A percentile compares a stretch with the other conserved stretches of the same genome.
phyloP scores from a whole-genome alignment of 495 filamentous ascomycete genomes.

The Chaetomium tenue region DNA sequence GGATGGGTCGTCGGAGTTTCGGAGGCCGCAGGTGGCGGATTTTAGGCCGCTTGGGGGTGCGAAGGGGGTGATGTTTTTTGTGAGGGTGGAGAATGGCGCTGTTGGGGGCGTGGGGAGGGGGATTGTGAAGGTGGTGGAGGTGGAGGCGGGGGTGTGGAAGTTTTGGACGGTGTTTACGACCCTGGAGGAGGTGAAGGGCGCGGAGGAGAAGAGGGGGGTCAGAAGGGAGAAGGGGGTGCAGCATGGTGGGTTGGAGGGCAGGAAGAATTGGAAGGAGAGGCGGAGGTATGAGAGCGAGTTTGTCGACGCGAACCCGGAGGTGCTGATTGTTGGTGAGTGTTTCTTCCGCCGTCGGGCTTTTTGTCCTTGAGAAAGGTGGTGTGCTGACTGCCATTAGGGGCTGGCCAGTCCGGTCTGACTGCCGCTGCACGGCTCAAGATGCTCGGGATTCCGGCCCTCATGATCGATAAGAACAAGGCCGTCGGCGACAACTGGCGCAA shows the following conservation, averaged over 20 bases:
- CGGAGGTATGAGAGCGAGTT: conserved; percentile 58
- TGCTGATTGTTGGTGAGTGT: conserved; percentile 63
- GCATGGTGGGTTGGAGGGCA: conserved; percentile 46
- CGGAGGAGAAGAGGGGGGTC: conserved; percentile 52
- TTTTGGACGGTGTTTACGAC: conserved; percentile 64
- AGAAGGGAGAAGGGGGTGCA: conserved; percentile 52
- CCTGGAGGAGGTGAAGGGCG: conserved; percentile 51
- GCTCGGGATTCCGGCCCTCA: conserved; percentile 60
- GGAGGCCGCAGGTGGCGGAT: conserved; percentile 46
- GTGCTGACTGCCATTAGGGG: conserved; percentile 40
- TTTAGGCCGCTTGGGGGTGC: conserved; percentile 49
- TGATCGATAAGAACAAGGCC: conserved; percentile 63
- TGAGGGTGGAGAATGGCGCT: conserved; percentile 47
- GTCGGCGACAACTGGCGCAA: conserved; percentile 78
- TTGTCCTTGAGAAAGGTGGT: background rate
- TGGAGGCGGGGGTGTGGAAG: conserved; percentile 59
- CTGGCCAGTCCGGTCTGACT: conserved; percentile 60
- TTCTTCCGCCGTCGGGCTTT: background rate
- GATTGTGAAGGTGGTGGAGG: conserved; percentile 53
- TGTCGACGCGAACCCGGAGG: conserved; percentile 55
- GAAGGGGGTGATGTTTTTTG: conserved; percentile 53
- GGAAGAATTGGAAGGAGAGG: conserved; percentile 65
- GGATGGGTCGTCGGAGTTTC: conserved; percentile 45
- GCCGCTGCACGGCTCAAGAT: conserved; percentile 69
- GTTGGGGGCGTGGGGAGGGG: conserved; percentile 56